A percentile compares a stretch with the other conserved stretches of the same genome.
Conservation (phyloP, 1,284 basidiomycete genomes). For the Coniferiporia weirii region DNA sequence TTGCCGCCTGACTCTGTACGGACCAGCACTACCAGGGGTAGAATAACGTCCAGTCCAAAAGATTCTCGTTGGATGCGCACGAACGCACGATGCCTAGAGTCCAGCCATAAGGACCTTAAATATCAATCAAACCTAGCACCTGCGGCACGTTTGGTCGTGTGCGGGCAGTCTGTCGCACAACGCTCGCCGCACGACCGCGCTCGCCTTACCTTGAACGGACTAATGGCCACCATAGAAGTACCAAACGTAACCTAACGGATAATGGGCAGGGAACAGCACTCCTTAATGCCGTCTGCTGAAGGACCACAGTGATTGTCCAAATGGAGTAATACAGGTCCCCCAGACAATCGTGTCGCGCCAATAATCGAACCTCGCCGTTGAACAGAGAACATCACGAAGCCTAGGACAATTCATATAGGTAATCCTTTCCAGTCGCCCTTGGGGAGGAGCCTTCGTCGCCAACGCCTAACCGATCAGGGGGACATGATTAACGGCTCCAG, state of each 20-base stretch:
- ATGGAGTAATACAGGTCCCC: constrained; percentile 16
- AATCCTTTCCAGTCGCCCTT: constrained; percentile 16
- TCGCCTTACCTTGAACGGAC: neutral
- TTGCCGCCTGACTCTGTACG: too few relatives aligned
- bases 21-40: too few relatives aligned
- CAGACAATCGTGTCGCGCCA: constrained; percentile 15
- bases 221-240: neutral
- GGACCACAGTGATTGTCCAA: constrained; percentile 14
- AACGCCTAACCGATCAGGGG: constrained; percentile 5
- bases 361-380: constrained; percentile 12
- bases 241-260: constrained; percentile 12
- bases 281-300: constrained; percentile 6
- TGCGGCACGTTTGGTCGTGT: neutral
- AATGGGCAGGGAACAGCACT: constrained; percentile 6
- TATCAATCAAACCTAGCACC: neutral
- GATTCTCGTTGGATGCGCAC: neutral
- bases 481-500: constrained; percentile 39
- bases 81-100: neutral
- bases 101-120: neutral
- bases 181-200: neutral
- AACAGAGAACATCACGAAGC: constrained; percentile 17
- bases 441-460: constrained; percentile 9
- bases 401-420: constrained; percentile 18
- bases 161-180: neutral
- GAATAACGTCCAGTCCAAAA: neutral